These are phyloP conservation scores for Rhizopus arrhizus DNA, from an alignment of 371 early-diverging fungal species.

Conservation along the genomic window DNA sequence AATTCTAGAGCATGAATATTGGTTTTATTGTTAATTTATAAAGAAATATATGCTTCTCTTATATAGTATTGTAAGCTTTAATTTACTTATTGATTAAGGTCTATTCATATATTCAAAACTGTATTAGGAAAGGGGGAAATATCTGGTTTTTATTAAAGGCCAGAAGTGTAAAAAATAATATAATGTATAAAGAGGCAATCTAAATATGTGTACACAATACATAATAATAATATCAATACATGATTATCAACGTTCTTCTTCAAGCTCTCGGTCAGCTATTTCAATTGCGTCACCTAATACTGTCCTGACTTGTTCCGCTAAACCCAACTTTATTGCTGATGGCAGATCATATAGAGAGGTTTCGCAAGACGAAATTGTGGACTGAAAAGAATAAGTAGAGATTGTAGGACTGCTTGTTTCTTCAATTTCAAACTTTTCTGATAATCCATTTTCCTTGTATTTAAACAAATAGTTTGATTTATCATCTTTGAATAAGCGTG, in stretches of 20 bases:
- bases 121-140: no score
- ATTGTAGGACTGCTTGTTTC: not conserved
- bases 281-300: slow-evolving; percentile 20
- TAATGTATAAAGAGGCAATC: no score
- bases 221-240: not conserved
- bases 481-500: not conserved
- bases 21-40: no score
- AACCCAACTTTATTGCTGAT: not conserved
- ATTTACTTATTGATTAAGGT: no score
- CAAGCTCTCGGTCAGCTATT: slow-evolving; percentile 22
- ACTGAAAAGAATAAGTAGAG: not conserved
- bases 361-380: not conserved
- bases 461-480: not conserved
- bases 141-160: no score
- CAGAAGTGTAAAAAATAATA: not conserved
- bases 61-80: no score
- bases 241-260: not conserved
- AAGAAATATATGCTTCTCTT: no score
- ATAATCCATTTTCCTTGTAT: not conserved
- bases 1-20: no score
- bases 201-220: no score
- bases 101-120: no score
- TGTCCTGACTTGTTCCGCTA: slow-evolving; percentile 16
- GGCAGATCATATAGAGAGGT: not conserved
- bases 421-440: not conserved